Evolutionary conservation across 2,329 filamentous ascomycete genomes (phyloP).

Genomic region (Leptodontidium sp.): DNA sequence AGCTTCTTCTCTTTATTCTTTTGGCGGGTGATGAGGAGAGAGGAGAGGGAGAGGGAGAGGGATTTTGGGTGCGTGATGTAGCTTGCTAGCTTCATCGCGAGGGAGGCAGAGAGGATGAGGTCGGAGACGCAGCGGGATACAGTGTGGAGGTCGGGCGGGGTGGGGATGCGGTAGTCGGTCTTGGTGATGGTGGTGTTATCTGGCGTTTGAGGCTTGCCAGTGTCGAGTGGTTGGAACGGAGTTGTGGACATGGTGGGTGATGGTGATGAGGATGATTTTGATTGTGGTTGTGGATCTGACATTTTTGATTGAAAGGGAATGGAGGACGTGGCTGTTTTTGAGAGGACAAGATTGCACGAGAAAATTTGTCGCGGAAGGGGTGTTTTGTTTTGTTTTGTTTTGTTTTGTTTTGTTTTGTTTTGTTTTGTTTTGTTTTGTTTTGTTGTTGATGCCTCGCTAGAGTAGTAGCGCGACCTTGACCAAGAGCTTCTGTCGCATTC

Average conservation of each 20-base stretch:
- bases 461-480: neutral
- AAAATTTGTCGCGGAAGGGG: neutral
- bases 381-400: neutral
- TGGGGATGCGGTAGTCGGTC: neutral
- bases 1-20: neutral
- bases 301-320: neutral
- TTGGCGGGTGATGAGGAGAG: neutral
- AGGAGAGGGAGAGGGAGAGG: neutral
- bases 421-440: neutral
- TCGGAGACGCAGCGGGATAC: neutral
- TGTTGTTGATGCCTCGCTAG: constrained; percentile 11
- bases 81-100: neutral
- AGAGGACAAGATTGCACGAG: neutral
- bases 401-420: neutral
- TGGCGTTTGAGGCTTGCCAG: neutral
- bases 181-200: neutral
- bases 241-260: neutral
- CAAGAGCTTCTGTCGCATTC: neutral
- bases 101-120: neutral
- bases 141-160: neutral
- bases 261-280: neutral
- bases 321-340: neutral
- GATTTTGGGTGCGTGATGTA: constrained; percentile 1
- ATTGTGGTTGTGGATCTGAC: neutral
- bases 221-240: neutral